Evolutionary conservation across 1,139 yeast genomes (phyloP).

Genomic region (Neolecta irregularis): DNA sequence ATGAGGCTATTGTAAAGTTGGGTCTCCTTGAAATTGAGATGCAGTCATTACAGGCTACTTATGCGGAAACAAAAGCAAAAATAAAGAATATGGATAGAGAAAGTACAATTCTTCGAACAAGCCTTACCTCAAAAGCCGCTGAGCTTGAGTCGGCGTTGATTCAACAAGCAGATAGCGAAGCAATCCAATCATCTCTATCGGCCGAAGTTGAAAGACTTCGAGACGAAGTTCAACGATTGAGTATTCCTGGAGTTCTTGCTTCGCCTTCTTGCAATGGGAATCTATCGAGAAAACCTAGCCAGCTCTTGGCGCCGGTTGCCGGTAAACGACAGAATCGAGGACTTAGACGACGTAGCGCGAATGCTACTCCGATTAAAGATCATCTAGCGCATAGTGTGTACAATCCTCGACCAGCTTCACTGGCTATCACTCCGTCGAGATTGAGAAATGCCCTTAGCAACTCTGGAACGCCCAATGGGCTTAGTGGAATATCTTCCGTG

Average conservation of each 20-base stretch:
- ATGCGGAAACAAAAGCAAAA: slow-evolving; percentile 45
- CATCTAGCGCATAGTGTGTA: slow-evolving; percentile 16
- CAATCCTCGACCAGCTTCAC: slow-evolving; percentile 26
- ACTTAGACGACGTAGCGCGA: slow-evolving; percentile 16
- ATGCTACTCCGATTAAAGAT: slow-evolving; percentile 2
- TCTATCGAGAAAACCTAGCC: no score
- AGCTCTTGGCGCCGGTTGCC: no score
- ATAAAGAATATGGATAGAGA: slow-evolving; percentile 50
- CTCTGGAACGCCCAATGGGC: slow-evolving; percentile 16
- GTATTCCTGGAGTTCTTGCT: slow-evolving; percentile 22
- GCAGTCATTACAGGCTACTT: slow-evolving; percentile 38
- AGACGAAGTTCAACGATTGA: slow-evolving; percentile 17
- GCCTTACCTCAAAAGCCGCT: slow-evolving; percentile 43
- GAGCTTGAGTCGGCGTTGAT: slow-evolving; percentile 46
- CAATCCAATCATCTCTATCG: slow-evolving; percentile 30
- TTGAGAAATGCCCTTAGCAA: slow-evolving; percentile 13
- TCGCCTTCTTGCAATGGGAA: no score
- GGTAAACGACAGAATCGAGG: slow-evolving; percentile 11
- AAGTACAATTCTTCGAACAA: slow-evolving; percentile 45
- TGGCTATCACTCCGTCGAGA: slow-evolving; percentile 15
- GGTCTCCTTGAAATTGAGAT: slow-evolving; percentile 7
- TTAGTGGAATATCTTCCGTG: slow-evolving; percentile 12
- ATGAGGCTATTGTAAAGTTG: slow-evolving; percentile 37
- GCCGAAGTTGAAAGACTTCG: slow-evolving; percentile 21
- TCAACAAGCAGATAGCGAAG: slow-evolving; percentile 22